Conservation (phyloP, 345 rosid species). For the Turnera subulata region DNA sequence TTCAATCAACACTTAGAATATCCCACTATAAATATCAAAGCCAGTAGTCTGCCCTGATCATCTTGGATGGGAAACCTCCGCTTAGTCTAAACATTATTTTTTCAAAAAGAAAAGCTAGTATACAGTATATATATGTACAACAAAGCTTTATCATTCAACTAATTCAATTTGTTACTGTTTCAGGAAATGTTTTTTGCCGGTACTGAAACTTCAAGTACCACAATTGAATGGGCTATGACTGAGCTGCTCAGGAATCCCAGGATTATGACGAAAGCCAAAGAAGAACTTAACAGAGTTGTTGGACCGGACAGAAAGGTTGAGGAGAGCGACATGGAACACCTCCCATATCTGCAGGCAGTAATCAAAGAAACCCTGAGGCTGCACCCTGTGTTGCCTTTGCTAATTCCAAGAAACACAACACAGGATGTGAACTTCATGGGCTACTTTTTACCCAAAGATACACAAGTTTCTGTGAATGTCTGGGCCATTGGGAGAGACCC, state of each 20-base stretch:
- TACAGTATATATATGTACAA: too few relatives aligned
- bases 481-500: slow-evolving; percentile 23
- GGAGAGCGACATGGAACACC: slow-evolving; percentile 11
- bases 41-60: too few relatives aligned
- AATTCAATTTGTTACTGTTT: too few relatives aligned
- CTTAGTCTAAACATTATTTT: too few relatives aligned
- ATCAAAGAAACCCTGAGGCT: slow-evolving; percentile 6
- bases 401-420: slow-evolving; percentile 5
- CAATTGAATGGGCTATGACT: too few relatives aligned
- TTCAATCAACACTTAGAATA: too few relatives aligned
- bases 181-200: slow-evolving; percentile 18
- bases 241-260: slow-evolving; percentile 13
- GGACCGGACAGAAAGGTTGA: slow-evolving; percentile 6
- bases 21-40: too few relatives aligned
- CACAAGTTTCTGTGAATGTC: slow-evolving; percentile 13
- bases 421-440: slow-evolving; percentile 16
- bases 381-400: slow-evolving; percentile 10
- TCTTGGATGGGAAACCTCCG: too few relatives aligned
- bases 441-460: slow-evolving; percentile 5
- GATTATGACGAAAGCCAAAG: slow-evolving; percentile 10
- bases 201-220: slow-evolving; percentile 14
- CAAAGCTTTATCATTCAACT: too few relatives aligned
- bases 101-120: too few relatives aligned
- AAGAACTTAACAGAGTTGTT: slow-evolving; percentile 13
- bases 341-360: slow-evolving; percentile 14